A percentile compares a stretch with the other conserved stretches of the same genome.
phyloP scores from a whole-genome alignment of 495 filamentous ascomycete species.

The Penicillium samsonianum region DNA sequence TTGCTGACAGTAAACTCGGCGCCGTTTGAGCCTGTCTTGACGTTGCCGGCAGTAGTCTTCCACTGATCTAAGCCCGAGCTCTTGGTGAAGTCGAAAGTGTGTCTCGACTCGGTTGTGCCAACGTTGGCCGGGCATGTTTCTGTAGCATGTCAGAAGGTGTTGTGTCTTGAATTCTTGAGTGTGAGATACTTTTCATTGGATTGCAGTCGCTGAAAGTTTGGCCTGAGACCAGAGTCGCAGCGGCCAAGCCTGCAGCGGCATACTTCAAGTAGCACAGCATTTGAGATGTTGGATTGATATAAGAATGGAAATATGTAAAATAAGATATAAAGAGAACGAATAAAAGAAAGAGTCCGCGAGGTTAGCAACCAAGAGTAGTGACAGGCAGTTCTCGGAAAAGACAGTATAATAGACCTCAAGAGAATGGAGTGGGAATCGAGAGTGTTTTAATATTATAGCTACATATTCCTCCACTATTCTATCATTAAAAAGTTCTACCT shows the following conservation, averaged over 20 bases:
- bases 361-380: background rate
- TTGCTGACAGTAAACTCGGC: conserved; percentile 69
- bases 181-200: background rate
- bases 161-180: background rate
- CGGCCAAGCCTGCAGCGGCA: background rate
- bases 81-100: conserved; percentile 24
- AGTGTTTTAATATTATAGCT: background rate
- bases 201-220: background rate
- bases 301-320: background rate
- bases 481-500: too few relatives aligned
- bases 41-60: conserved; percentile 56
- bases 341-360: background rate
- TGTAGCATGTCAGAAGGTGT: background rate
- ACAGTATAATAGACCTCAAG: background rate
- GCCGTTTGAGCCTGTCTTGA: conserved; percentile 51
- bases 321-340: background rate
- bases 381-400: background rate
- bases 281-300: background rate
- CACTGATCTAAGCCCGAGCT: conserved; percentile 53
- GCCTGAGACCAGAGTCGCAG: background rate
- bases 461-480: too few relatives aligned
- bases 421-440: background rate
- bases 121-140: background rate
- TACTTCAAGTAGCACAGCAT: background rate
- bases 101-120: background rate